Base-by-base conservation (phyloP, 371 early-diverging fungal genomes). In the Mucor indicus region DNA sequence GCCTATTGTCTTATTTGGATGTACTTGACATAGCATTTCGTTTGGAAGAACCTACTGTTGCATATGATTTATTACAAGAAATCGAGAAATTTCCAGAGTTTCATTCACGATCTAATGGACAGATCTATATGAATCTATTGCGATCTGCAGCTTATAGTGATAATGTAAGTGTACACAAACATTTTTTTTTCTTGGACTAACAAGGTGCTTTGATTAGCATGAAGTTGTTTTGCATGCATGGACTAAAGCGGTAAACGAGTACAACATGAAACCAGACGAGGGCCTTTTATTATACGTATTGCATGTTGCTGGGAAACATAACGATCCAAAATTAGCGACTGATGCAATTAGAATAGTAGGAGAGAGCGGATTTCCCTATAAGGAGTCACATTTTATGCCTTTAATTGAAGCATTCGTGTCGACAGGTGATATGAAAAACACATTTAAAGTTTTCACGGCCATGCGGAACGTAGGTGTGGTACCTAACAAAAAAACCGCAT, bases 391-490 rank as follows among this genome's bases (percentile, higher is more conserved):
- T 42, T 77, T 86, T 54, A 74, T 76, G 29, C 76, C 85, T 11
- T 48, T 90, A n/a, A 55, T 88, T 5, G 83, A 84, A 24, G 72
- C 88, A 3, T 86, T 82, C 54, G 68, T 85, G 0, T 53, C 61
- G 1, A 62, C 65, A 11, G 48, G 53, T 4, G 78, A 81, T 45
- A 74, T 80, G 60, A 62, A 33, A 33, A 13, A 60, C 12, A 81
- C 84, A 2, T 75, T 90, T 54, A 60, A 67, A 27, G 70, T 83
- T 27, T 58, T 89, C 3, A 45, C 64, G 8, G 56, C 72, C 15
- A 87, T 87, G 85, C 67, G 84, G n/a, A 55, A 55, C 15, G 62
- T 69, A 1, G 83, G 83, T 0, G 54, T 80, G 42, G 49, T 43
- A 39, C 69, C 71, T 3, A 55, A 48, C 24, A 59, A 67, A 44